These are phyloP conservation scores for Vigna angularis DNA, from an alignment of 306 rosid species.

Conservation along the genomic window DNA sequence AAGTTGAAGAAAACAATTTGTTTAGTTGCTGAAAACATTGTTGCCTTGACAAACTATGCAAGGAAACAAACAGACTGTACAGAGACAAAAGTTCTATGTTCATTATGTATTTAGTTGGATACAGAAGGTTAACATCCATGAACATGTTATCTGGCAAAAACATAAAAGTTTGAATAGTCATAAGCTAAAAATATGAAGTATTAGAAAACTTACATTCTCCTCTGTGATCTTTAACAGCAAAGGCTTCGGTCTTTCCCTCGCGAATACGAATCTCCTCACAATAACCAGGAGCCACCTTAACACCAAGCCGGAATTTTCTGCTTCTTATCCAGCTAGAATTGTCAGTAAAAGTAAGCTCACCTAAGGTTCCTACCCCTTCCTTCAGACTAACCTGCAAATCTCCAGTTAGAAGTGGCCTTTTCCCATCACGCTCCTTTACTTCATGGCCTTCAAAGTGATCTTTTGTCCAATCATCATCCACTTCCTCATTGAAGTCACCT, in stretches of 20 bases:
- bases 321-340: constrained; percentile 95
- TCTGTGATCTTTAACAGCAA: constrained; percentile 89
- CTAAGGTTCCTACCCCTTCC: constrained; percentile 84
- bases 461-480: constrained; percentile 64
- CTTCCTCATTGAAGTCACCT: constrained; percentile 80
- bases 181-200: not conserved
- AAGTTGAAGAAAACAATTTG: constrained; percentile 32
- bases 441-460: constrained; percentile 72
- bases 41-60: not conserved
- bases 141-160: not conserved
- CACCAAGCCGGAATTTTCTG: constrained; percentile 86
- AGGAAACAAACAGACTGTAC: not conserved
- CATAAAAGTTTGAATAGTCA: not conserved
- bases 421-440: constrained; percentile 90
- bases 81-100: not conserved
- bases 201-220: constrained; percentile 82
- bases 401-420: constrained; percentile 84
- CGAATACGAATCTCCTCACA: constrained; percentile 69
- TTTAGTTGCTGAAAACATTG: not conserved
- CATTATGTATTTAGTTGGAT: not conserved
- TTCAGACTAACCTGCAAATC: constrained; percentile 73
- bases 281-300: constrained; percentile 68
- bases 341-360: constrained; percentile 87
- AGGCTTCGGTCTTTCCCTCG: constrained; percentile 88
- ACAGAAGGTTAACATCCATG: not conserved